Base-by-base conservation (phyloP, 179 eudicot species). In the Corrigiola litoralis region DNA sequence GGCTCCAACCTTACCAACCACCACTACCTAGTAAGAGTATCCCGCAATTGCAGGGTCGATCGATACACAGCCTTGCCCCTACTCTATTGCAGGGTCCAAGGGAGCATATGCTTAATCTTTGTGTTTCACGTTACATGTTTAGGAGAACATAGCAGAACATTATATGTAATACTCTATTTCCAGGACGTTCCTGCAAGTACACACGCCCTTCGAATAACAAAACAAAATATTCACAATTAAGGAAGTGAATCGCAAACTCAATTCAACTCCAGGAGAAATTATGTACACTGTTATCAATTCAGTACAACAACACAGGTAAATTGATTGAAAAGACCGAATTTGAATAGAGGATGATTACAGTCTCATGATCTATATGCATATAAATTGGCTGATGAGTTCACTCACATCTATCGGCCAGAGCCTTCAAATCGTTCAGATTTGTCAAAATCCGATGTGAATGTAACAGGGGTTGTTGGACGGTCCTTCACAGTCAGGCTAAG, bases 401-500 rank as follows among this genome's bases (percentile, higher is more conserved):
- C 60, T 38, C 3, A 61, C 40, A 8, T 58, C 56, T 36, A 49
- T 65, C 77, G 72, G 33, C 73, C 73, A 68, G 85, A 61, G 54
- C 58, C 76, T 72, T 87, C 82, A 37, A 72, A 62, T 76, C 68
- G 80, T 44, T 63, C 82, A 23, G 66, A 36, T 73, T 77, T 87
- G 37, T 56, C 82, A 45, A 85, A 68, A 21, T 80, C 78, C 40
- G 96, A 87, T 24, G 85, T 67, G 76, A 85, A 90, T 23, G 83
- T 72, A 27, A 86, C 97, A 9, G 98, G 92, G 61, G 55, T 52
- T 31, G 84, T 72, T 18, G 95, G 95, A 49, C 85, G 82, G 63
- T 90, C 96, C 80, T 70, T 84, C 65, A 92, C 98, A 68, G 77
- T 77, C 42, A 92, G 71, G 73, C 88, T 92, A 47, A 92, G 81